Evolutionary conservation across 163 green algal genomes (phyloP).

Genomic region (Scenedesmus sp.): DNA sequence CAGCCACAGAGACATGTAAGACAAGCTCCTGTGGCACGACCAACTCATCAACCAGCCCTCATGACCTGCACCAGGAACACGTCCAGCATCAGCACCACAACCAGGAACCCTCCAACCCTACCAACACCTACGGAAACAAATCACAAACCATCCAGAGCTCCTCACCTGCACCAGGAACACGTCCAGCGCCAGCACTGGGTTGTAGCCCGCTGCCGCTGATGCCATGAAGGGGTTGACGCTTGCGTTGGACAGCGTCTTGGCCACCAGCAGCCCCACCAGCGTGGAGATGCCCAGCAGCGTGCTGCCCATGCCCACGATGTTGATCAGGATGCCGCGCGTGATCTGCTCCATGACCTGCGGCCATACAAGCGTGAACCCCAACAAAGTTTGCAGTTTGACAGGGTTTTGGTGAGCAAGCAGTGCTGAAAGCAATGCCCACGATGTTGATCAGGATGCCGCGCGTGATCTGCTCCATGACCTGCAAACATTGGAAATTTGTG

Average conservation of each 20-base stretch:
- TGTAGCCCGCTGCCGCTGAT: slow-evolving; percentile 79
- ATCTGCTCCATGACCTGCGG: slow-evolving; percentile 73
- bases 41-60: too few species aligned
- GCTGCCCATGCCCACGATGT: slow-evolving; percentile 83
- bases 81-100: slow-evolving; percentile 89
- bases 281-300: slow-evolving; percentile 82
- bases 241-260: slow-evolving; percentile 94
- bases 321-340: slow-evolving; percentile 80
- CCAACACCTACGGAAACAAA: neutral
- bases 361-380: neutral
- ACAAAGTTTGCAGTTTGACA: too few species aligned
- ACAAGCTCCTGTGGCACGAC: too few species aligned
- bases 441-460: slow-evolving; percentile 82
- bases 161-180: slow-evolving; percentile 90
- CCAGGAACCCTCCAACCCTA: too few species aligned
- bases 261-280: slow-evolving; percentile 88
- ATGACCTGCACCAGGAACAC: slow-evolving; percentile 88
- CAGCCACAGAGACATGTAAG: too few species aligned
- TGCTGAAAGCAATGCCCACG: slow-evolving; percentile 77
- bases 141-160: neutral
- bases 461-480: slow-evolving; percentile 73
- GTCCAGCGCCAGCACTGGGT: slow-evolving; percentile 95
- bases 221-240: slow-evolving; percentile 94
- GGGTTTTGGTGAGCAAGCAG: neutral
- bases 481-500: neutral